Base-by-base conservation (phyloP, 768 basidiomycete genomes). In the Tricholoma furcatifolium region DNA sequence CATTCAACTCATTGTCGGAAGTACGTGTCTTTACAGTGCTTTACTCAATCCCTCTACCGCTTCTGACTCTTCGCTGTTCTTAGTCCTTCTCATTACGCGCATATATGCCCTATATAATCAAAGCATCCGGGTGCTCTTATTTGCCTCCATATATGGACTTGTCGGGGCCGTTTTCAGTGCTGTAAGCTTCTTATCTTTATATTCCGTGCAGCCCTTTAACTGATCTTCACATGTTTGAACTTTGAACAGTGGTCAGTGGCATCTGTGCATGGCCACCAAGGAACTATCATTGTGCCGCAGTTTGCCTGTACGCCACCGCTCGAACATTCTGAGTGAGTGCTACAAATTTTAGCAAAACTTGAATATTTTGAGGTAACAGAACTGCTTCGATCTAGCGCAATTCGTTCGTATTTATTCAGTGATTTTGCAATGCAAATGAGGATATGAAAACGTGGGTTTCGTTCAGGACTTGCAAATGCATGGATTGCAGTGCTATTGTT, bases 31-130 rank as follows among this genome's bases (percentile, higher is more conserved):
- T 11, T 24, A 7, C 27, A 47, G 42, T n/a, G 17, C 21, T 10
- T 44, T 4, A 23, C 7, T 24, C 21, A 5, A 30, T 24, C 10
- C n/a, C 27, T 18, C 44, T 27, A 5, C 2, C 23, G 21, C 7
- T 4, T 12, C 49, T 31, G 18, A 44, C 40, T 8, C 17, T 30
- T 32, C 32, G 6, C 31, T 44, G 27, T 4, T 3, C 6, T 11
- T 31, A 75, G 74, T 67, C 12, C 62, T 75, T 24, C 66, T 74
- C 20, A 72, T 73, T 17, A 67, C 72, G 57, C 62, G 75, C 23
- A 75, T 73, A 12, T 73, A 74, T 53, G 76, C 75, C 18, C 62
- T 78, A 0, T 78, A 76, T 52, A 65, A 62, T 1, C 67, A 68
- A n/a, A 69, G 43, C 34, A 55, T 60, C 20, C 50, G 50, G 14